phyloP scores from a whole-genome alignment of 1,139 yeast genomes.

The Taphrina sp. region DNA sequence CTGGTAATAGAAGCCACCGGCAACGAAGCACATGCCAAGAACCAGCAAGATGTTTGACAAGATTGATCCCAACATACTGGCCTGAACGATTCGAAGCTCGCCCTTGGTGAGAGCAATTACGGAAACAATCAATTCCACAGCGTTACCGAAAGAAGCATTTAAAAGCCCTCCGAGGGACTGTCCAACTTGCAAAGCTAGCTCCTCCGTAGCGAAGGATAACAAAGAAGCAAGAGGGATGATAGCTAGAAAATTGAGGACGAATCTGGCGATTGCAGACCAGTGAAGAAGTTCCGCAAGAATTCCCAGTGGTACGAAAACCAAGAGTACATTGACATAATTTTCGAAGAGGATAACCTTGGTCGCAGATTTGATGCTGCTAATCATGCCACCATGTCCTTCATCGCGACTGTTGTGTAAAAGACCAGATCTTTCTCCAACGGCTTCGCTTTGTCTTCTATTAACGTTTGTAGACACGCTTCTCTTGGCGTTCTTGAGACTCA shows the following conservation, averaged over 20 bases:
- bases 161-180: constrained; percentile 85
- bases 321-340: constrained; percentile 72
- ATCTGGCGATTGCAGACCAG: constrained; percentile 62
- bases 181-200: constrained; percentile 80
- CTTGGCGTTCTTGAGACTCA: constrained; percentile 26
- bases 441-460: constrained; percentile 17
- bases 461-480: constrained; percentile 18
- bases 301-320: constrained; percentile 85
- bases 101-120: constrained; percentile 81
- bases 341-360: constrained; percentile 22
- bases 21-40: constrained; percentile 87
- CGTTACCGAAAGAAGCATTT: constrained; percentile 96
- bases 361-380: constrained; percentile 14
- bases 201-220: constrained; percentile 75
- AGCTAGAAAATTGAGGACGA: constrained; percentile 78
- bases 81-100: constrained; percentile 88
- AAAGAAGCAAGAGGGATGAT: constrained; percentile 89
- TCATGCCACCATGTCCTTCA: neutral
- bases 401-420: constrained; percentile 13
- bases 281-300: constrained; percentile 61
- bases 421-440: constrained; percentile 18
- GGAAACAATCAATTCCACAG: constrained; percentile 88
- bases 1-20: constrained; percentile 83
- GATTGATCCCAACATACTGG: constrained; percentile 94
- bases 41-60: constrained; percentile 83